These are phyloP conservation scores for Colletotrichum eleusines DNA, from an alignment of 2,329 filamentous ascomycete species.

Conservation along the genomic window DNA sequence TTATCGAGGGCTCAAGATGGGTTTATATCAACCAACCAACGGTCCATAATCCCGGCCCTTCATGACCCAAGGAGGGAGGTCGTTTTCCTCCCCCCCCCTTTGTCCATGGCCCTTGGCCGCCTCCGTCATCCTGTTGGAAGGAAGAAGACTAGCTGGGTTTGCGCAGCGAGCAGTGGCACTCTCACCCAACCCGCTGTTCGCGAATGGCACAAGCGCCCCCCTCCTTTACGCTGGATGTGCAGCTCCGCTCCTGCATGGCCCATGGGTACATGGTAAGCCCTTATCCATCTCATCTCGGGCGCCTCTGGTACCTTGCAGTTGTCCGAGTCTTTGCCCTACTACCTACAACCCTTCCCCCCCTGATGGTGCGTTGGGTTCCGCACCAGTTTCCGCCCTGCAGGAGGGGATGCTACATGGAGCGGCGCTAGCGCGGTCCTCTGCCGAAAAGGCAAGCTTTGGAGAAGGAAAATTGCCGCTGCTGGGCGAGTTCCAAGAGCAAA, in stretches of 20 bases:
- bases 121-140: constrained; percentile 14
- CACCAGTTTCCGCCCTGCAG: constrained; percentile 37
- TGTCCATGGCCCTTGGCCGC: not conserved
- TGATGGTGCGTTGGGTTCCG: not conserved
- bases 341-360: not conserved
- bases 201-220: constrained; percentile 18
- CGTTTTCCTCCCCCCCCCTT: not conserved
- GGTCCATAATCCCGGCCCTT: constrained; percentile 17
- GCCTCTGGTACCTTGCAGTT: constrained; percentile 19
- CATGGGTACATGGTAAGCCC: too few species aligned
- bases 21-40: constrained; percentile 42
- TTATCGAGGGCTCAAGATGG: constrained; percentile 32
- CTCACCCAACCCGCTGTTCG: not conserved
- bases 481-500: not conserved
- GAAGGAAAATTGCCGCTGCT: constrained; percentile 13
- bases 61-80: constrained; percentile 21
- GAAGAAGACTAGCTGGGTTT: constrained; percentile 13
- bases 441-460: constrained; percentile 24
- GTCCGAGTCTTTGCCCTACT: not conserved
- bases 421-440: constrained; percentile 33
- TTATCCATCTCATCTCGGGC: constrained; percentile 39
- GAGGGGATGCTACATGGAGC: constrained; percentile 20
- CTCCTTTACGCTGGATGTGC: constrained; percentile 31
- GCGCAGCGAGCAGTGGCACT: constrained; percentile 18
- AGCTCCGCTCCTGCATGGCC: constrained; percentile 41